phyloP scores from a whole-genome alignment of 75 land plant species.

The Ceratopteris richardii region DNA sequence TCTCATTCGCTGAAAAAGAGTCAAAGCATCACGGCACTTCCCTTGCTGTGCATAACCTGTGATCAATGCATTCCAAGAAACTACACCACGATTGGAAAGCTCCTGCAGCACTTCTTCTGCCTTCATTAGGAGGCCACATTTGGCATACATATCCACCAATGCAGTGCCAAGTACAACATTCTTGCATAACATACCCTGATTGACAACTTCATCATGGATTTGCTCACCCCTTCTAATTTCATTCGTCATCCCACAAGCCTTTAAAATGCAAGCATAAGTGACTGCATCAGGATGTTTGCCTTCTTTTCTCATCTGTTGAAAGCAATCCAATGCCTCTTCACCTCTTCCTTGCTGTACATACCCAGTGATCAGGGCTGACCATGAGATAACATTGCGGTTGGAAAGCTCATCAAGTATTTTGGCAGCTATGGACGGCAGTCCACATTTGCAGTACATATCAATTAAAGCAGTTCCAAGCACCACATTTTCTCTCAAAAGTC shows the following conservation, averaged over 20 bases:
- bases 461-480: constrained; percentile 39
- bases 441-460: constrained; percentile 50
- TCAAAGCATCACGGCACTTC: constrained; percentile 6
- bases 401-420: constrained; percentile 40
- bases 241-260: constrained; percentile 10
- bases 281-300: constrained; percentile 7
- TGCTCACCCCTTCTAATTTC: constrained; percentile 26
- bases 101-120: constrained; percentile 34
- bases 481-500: constrained; percentile 8
- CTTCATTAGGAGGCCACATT: constrained; percentile 16
- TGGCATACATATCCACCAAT: constrained; percentile 43
- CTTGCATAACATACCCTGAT: constrained; percentile 9
- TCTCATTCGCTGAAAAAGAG: constrained; percentile 1
- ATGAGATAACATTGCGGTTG: constrained; percentile 32
- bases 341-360: constrained; percentile 32
- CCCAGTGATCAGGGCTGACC: constrained; percentile 54
- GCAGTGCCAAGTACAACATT: constrained; percentile 33
- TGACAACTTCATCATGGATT: constrained; percentile 36
- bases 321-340: constrained; percentile 35
- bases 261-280: constrained; percentile 19
- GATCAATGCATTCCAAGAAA: constrained; percentile 23
- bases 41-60: constrained; percentile 14
- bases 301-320: constrained; percentile 30
- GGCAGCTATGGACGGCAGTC: constrained; percentile 24
- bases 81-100: constrained; percentile 15